These are phyloP conservation scores for Brasenia schreberi DNA, from an alignment of 164 flowering plant genomes.

Conservation along the genomic window DNA sequence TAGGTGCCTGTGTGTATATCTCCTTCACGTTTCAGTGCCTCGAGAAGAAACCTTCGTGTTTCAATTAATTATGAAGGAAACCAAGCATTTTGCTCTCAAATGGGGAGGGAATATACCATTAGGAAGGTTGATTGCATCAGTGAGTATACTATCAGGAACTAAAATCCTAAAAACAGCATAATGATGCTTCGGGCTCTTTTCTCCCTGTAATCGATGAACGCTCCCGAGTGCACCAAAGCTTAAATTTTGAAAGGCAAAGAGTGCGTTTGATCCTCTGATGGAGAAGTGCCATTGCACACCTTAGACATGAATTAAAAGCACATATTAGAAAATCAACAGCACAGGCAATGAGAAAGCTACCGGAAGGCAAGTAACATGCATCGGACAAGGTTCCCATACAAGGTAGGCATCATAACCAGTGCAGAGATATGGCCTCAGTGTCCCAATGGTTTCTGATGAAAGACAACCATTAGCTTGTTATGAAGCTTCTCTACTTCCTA, in stretches of 20 bases:
- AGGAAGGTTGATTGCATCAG: not conserved
- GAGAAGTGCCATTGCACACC: slow-evolving; percentile 98
- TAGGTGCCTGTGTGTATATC: too few relatives aligned
- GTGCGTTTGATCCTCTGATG: slow-evolving; percentile 81
- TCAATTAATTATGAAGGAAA: too few relatives aligned
- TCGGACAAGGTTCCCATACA: slow-evolving; percentile 86
- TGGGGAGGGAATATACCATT: not conserved
- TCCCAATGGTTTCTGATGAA: not conserved
- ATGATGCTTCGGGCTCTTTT: slow-evolving; percentile 87
- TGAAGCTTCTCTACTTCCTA: not conserved
- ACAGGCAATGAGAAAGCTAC: not conserved
- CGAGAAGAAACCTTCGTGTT: too few relatives aligned
- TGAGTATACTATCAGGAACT: slow-evolving; percentile 24
- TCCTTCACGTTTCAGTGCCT: too few relatives aligned
- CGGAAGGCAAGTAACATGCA: slow-evolving; percentile 35
- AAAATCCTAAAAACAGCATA: slow-evolving; percentile 80
- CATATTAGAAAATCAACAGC: not conserved
- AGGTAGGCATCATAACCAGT: slow-evolving; percentile 87
- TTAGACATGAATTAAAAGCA: slow-evolving; percentile 6
- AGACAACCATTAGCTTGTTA: slow-evolving; percentile 8
- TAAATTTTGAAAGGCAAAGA: slow-evolving; percentile 75
- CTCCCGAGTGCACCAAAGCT: slow-evolving; percentile 73
- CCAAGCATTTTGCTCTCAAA: too few relatives aligned
- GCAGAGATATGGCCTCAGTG: slow-evolving; percentile 60
- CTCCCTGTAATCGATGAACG: slow-evolving; percentile 79